phyloP scores from a whole-genome alignment of 495 filamentous ascomycete species.

The Bacidia rubella region DNA sequence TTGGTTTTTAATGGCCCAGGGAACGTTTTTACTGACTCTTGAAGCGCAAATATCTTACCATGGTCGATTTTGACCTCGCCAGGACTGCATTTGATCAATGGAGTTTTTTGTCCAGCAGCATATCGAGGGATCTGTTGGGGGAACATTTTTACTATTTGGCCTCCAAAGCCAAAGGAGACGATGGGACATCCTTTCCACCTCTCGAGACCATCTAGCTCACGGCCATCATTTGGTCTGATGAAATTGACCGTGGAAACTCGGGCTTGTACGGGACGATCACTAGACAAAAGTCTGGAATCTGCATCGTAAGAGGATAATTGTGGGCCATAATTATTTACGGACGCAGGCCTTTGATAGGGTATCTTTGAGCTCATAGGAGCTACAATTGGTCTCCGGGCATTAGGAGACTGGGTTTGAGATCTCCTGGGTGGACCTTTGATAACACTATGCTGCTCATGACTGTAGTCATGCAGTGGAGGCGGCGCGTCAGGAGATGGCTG shows the following conservation, averaged over 20 bases:
- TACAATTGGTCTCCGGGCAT: constrained; percentile 34
- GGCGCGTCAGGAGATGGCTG: constrained; percentile 43
- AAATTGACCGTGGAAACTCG: constrained; percentile 26
- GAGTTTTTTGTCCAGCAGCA: constrained; percentile 50
- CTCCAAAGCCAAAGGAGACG: constrained; percentile 79
- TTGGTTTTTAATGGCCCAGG: constrained; percentile 83
- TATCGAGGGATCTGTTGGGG: constrained; percentile 83
- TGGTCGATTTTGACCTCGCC: constrained; percentile 69
- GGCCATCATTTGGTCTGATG: constrained; percentile 63
- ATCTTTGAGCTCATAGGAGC: constrained; percentile 27
- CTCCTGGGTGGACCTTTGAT: constrained; percentile 43
- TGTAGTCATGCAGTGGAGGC: constrained; percentile 31
- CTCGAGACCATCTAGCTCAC: constrained; percentile 61
- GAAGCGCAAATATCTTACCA: constrained; percentile 52
- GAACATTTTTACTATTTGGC: constrained; percentile 69
- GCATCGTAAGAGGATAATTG: constrained; percentile 29
- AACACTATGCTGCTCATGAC: background rate
- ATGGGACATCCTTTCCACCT: constrained; percentile 85
- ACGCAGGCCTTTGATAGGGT: constrained; percentile 55
- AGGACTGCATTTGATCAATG: constrained; percentile 70
- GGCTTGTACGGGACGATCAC: background rate
- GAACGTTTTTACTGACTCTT: constrained; percentile 62
- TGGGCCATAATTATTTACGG: constrained; percentile 42
- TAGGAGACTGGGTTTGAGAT: constrained; percentile 80
- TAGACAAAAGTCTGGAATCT: background rate